Base-by-base conservation (phyloP, 2,329 filamentous ascomycete genomes). In the Lecanicillium sp. region DNA sequence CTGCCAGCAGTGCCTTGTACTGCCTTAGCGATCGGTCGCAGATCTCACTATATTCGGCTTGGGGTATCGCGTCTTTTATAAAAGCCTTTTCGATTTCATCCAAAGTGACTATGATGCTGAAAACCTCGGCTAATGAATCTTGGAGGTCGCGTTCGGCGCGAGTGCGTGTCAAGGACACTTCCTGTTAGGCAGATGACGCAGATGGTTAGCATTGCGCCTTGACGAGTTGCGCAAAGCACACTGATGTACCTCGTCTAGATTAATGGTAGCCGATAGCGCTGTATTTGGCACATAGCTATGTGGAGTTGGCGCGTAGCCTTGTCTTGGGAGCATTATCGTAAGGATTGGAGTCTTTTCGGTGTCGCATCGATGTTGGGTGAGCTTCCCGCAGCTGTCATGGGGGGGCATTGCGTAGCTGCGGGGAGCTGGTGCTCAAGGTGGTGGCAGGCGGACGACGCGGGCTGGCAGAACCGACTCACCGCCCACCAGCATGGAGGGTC, bases 61-160 rank as follows among this genome's bases (percentile, higher is more conserved):
- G 92, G 5, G 84, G 78, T 36, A 98, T 83, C 16, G 88, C 90
- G 69, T 98, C 92, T 56, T 95, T 94, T 29, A 98, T 76, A 56
- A 95, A 98, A 1, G 90, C 94, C 60, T 94, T 95, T 55, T 98
- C 92, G 2, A 98, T 75, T 47, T 94, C 88, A 57, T 98, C 92
- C 3, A 98, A 71, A 0, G 92, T 96, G 45, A 95, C 77, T 28
- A 98, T 90, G 49, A 98, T 96, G 64, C 89, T 95, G 64, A 96
- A 98, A 17, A 98, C 81, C 63, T 98, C 92, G 40, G 90, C 92
- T 12, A 98, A 78, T 2, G 92, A 96, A 56, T 96, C 92, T 59
- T 95, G 87, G 1, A 96, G 71, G 57, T 98, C 89, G 44, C 90
- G 82, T 64, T 96, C 90, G 29, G 85, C 83, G 49, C 85, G 80